Evolutionary conservation across 2,329 filamentous ascomycete species (phyloP), one percentile per base, ranked within the genome.

Genomic region (Didymella pomorum): DNA sequence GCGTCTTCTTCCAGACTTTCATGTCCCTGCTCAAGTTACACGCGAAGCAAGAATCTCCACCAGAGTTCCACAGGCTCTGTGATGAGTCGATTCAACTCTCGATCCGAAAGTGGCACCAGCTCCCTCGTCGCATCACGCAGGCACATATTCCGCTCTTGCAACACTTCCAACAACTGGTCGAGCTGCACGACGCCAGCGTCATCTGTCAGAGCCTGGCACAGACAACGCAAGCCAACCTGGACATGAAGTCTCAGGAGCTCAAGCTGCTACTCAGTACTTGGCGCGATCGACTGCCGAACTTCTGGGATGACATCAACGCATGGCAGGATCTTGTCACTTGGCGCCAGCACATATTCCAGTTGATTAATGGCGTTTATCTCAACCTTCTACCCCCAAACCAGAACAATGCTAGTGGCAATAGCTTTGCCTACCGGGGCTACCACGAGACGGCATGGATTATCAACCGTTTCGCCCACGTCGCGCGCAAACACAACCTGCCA

Each of bases 371-470:
- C 47, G 97, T 93, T 0, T 99, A 99, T 72, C 85, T 99, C 11
- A 86, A 88, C 52, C 84, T 99, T 44, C 81, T 98, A 37, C 93
- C 93, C 1, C 88, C 86, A 18, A 89, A 91, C 70, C 88, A 89
- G 23, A 77, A 71, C 74, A 95, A 92, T 67, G 87, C 93, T 1
- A 91, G 91, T 54, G 93, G 92, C 56, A 94, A 94, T 46, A 97
- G 93, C 0, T 98, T 95, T 76, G 95, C 95, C 0, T 99, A 99
- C 75, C 88, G 95, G 43, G 95, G 95, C 25, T 99, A 97, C 74
- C 95, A 99, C 71, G 95, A 99, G 80, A 99, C 95, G 12, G 95
- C 95, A 2, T 99, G 95, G 95, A 99, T 99, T 68, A 99, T 99
- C 79, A 99, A 99, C 77, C 87, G 95, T 18, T 99, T 99, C 72